Evolutionary conservation across 352 stramenopile species (phyloP).

Genomic region (Stephanocyclus meneghinianus): DNA sequence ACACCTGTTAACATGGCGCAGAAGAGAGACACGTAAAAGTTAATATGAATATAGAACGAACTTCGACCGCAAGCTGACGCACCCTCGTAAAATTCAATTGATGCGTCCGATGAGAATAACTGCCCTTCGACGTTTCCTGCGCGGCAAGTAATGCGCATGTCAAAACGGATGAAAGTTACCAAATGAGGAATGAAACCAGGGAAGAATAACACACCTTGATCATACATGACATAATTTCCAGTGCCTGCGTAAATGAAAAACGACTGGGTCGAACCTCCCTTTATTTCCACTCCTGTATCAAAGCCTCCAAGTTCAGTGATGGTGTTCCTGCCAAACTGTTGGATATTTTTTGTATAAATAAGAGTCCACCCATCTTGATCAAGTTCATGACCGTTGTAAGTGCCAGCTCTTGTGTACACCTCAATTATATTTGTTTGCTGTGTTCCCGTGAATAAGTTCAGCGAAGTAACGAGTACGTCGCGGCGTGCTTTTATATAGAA

Average conservation of each 20-base stretch:
- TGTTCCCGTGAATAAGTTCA: slow-evolving; percentile 3
- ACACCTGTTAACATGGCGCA: not conserved
- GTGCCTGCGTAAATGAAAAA: slow-evolving; percentile 23
- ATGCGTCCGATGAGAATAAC: not conserved
- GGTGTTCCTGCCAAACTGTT: slow-evolving; percentile 1
- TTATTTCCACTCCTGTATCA: slow-evolving; percentile 9
- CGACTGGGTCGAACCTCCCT: slow-evolving; percentile 6
- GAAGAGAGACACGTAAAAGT: too few species aligned
- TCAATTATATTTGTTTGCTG: slow-evolving; percentile 1
- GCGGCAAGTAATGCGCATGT: too few species aligned
- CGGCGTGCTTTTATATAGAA: slow-evolving; percentile 20
- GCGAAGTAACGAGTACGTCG: slow-evolving; percentile 6
- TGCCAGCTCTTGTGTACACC: slow-evolving; percentile 20
- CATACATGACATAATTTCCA: slow-evolving; percentile 11
- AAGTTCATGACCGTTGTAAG: slow-evolving; percentile 15
- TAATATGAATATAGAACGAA: too few species aligned
- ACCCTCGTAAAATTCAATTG: slow-evolving; percentile 26
- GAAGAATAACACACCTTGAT: not conserved
- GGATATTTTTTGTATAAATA: slow-evolving; percentile 6
- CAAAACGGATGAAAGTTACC: too few species aligned
- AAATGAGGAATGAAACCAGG: not conserved
- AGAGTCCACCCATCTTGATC: slow-evolving; percentile 13
- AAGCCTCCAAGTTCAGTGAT: slow-evolving; percentile 9
- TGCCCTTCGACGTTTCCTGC: slow-evolving; percentile 3
- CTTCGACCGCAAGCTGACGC: not conserved